Evolutionary conservation across 2,329 filamentous ascomycete genomes (phyloP), one percentile per base, ranked within the genome.

Genomic region (Bimuria novae-zelandiae): DNA sequence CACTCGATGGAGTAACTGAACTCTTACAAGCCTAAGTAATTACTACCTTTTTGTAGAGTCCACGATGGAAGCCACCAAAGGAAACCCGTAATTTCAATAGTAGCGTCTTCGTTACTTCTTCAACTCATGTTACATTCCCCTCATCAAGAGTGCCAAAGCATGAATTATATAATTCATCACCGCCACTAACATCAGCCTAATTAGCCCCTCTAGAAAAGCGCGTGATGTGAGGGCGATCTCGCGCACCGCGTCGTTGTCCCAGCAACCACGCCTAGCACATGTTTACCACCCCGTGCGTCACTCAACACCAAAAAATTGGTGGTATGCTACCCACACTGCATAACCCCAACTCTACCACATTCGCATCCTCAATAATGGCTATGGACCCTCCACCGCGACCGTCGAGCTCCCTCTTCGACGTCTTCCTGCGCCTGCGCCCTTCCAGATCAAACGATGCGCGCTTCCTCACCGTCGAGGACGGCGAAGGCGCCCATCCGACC

Each of bases 361-460:
- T 11, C 49, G 51, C 17, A 49, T 47, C 51, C 30, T 32, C 30
- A 16, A 55, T 32, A 53, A 68, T 65, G 57, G 53, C 54, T 32
- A 75, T 75, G 73, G 71, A 75, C 25, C 64, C 71, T 52, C 67
- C 71, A 36, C 51, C 63, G 19, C 70, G 68, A 46, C 66, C 69
- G 21, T 71, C 69, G 29, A 72, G 66, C 59, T 82, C 84, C 45
- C 84, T 97, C 32, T 97, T 97, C 72, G 88, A 97, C 75, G 93
- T 97, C 52, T 97, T 90, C 70, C 82, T 97, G 35, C 89, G 93
- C 43, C 79, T 97, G 43, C 87, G 79, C 39, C 79, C 79, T 2
- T 76, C 77, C 3, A 60, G 60, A 30, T 62, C 67, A 2, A 52
- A 56, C 39, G 69, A 69, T 52, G 65, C 68, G 17, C 86, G 89